Percentiles rank a stretch among this genome's conserved stretches.
phyloP scores from a whole-genome alignment of 257 asterid genomes.

The Solanum stenotomum region DNA sequence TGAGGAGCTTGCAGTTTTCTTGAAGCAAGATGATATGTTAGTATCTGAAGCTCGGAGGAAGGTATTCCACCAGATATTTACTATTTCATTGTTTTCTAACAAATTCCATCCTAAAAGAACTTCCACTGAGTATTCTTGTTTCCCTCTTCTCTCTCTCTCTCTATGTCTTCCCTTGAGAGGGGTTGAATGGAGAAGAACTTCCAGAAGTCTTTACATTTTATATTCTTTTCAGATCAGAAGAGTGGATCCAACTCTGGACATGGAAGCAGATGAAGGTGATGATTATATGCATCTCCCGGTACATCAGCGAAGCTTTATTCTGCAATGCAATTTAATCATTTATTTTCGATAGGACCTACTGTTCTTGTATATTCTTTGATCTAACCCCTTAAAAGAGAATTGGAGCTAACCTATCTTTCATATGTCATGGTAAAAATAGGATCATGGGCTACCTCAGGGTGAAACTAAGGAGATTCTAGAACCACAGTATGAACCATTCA shows the following conservation, averaged over 20 bases:
- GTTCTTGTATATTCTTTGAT: not conserved
- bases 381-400: not conserved
- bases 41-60: slow-evolving; percentile 87
- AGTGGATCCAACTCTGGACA: slow-evolving; percentile 92
- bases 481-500: slow-evolving; percentile 72
- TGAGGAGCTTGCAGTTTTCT: slow-evolving; percentile 94
- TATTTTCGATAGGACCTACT: not conserved
- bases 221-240: slow-evolving; percentile 61
- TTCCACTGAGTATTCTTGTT: not conserved
- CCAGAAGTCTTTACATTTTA: slow-evolving; percentile 7
- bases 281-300: slow-evolving; percentile 91
- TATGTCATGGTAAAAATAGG: slow-evolving; percentile 36
- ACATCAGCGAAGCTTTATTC: slow-evolving; percentile 8
- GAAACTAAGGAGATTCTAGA: slow-evolving; percentile 65
- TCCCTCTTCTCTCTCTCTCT: not conserved
- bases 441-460: slow-evolving; percentile 64
- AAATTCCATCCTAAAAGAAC: not conserved
- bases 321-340: slow-evolving; percentile 1
- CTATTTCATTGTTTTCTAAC: not conserved
- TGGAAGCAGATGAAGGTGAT: slow-evolving; percentile 94
- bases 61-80: slow-evolving; percentile 25
- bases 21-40: slow-evolving; percentile 86
- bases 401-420: not conserved
- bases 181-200: not conserved
- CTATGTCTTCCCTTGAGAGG: not conserved